Percentiles rank a stretch among this genome's conserved stretches.
These are phyloP conservation scores for Sugiyamaella grinbergsii DNA, from an alignment of 1,139 yeast species.

Conservation along the genomic window DNA sequence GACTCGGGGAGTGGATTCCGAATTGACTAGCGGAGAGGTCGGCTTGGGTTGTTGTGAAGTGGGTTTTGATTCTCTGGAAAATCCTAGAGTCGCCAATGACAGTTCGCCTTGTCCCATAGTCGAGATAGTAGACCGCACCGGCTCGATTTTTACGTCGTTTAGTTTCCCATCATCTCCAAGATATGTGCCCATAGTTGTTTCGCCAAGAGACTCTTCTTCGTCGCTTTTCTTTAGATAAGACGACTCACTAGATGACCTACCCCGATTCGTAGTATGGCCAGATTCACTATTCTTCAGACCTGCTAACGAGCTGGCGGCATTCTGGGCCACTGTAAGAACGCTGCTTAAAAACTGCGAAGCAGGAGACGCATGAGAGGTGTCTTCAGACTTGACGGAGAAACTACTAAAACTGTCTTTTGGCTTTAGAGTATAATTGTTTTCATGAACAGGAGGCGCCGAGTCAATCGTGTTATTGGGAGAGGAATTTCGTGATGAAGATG, in stretches of 20 bases:
- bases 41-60: slow-evolving; percentile 1
- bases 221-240: slow-evolving; percentile 5
- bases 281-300: slow-evolving; percentile 20
- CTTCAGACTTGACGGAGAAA: slow-evolving; percentile 3
- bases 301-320: slow-evolving; percentile 39
- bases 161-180: slow-evolving; percentile 6
- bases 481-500: slow-evolving; percentile 2
- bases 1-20: background rate
- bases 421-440: background rate
- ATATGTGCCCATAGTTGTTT: background rate
- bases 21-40: slow-evolving; percentile 8
- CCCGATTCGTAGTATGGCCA: slow-evolving; percentile 15
- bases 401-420: background rate
- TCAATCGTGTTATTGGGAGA: background rate
- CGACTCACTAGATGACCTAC: slow-evolving; percentile 14
- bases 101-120: slow-evolving; percentile 76
- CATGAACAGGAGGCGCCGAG: background rate
- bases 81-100: slow-evolving; percentile 48
- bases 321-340: slow-evolving; percentile 40
- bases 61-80: slow-evolving; percentile 9
- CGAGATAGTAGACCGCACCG: slow-evolving; percentile 50
- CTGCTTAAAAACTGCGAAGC: slow-evolving; percentile 37
- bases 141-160: slow-evolving; percentile 13
- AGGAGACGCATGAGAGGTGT: slow-evolving; percentile 30
- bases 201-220: slow-evolving; percentile 3